Percentiles rank a stretch among this genome's conserved stretches.
These are phyloP conservation scores for Fusarium poae DNA, from an alignment of 2,329 filamentous ascomycete genomes.

Conservation along the genomic window DNA sequence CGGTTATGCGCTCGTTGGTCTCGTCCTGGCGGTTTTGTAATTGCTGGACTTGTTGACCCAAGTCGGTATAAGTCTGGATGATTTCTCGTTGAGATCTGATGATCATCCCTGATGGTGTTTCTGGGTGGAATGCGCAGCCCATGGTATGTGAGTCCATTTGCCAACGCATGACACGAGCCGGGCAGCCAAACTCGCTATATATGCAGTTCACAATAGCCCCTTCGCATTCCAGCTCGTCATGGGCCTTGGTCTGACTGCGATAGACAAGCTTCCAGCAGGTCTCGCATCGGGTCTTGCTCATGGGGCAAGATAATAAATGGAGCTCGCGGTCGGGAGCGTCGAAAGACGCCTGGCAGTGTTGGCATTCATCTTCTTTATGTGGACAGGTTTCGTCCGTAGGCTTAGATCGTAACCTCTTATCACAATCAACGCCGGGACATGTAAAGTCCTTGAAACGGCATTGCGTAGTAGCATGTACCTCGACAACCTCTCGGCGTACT, in stretches of 20 bases:
- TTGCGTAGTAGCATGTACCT: conserved; percentile 68
- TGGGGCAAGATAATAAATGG: conserved; percentile 59
- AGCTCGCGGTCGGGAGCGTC: conserved; percentile 59
- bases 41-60: conserved; percentile 54
- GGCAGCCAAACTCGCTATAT: conserved; percentile 56
- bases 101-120: conserved; percentile 65
- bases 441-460: conserved; percentile 68
- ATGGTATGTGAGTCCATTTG: conserved; percentile 61
- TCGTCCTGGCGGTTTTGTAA: conserved; percentile 54
- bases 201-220: conserved; percentile 65
- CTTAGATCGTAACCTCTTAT: conserved; percentile 64
- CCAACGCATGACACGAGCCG: conserved; percentile 52
- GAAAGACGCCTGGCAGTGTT: conserved; percentile 66
- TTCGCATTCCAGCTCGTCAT: conserved; percentile 63
- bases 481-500: conserved; percentile 66
- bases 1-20: conserved; percentile 51
- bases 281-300: conserved; percentile 63
- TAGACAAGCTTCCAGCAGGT: conserved; percentile 62
- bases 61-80: conserved; percentile 58
- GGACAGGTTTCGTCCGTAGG: conserved; percentile 66
- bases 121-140: conserved; percentile 65
- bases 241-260: conserved; percentile 61
- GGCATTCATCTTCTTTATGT: conserved; percentile 65
- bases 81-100: conserved; percentile 63
- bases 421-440: conserved; percentile 68